Base-by-base conservation (phyloP, 1,139 yeast genomes). In the Pneumocystis sp. region DNA sequence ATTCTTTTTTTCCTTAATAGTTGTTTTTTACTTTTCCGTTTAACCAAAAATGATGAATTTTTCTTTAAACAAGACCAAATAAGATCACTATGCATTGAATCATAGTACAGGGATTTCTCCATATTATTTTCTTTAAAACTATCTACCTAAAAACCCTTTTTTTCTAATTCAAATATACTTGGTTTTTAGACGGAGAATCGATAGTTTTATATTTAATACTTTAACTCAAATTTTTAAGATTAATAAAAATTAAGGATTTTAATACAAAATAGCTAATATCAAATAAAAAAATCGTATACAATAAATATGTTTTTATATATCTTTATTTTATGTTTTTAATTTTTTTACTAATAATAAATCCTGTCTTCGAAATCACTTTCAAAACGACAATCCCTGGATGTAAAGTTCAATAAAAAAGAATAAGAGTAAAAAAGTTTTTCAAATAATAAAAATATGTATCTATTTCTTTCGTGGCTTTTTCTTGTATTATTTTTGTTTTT, bases 61-160 rank as follows among this genome's bases (percentile, higher is more conserved):
- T 65, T 62, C 25, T 63, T 61, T 21, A 65, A 61, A 65, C 61
- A 44, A 62, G 60, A 61, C 66, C 66, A 65, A 34, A 65, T 17
- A 39, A 60, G 63, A 40, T 65, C 66, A 5, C 57, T 21, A 3
- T 25, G 17, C n/a, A 50, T 8, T 2, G 34, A 50, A 12, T 50
- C 57, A 50, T 25, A 25, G 4, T 25, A 50, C 5, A 15, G 3
- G 2, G 7, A 5, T 15, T 25, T 50, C 2, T 21, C 17, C 8
- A 25, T 31, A 19, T 1, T 1, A 10, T 4, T 3, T 25, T 25
- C 25, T 25, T 12, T 50, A 1, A 25, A 50, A 25, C 6, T 25
- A 15, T 6, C n/a, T 31, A 50, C 25, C 8, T 50, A 12, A 25
- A 25, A 15, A 1, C n/a, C n/a, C 25, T 50, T 25, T 45, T 50